Conservation (phyloP, 2,329 filamentous ascomycete genomes). For the Exophiala oligosperma region DNA sequence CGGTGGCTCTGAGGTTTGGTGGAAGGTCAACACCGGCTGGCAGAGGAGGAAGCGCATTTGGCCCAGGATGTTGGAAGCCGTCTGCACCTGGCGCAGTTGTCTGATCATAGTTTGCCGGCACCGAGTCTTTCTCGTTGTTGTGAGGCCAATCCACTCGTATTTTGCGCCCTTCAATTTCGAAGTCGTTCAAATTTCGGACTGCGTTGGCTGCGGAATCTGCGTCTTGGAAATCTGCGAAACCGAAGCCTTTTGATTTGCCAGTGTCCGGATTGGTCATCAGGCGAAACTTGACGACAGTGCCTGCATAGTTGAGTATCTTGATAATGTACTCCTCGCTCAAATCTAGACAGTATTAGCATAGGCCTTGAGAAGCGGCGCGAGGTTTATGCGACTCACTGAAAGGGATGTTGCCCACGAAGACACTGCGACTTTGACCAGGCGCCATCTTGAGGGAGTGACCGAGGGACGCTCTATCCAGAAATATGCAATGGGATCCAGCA, state of each 20-base stretch:
- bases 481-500: no score
- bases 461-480: not conserved
- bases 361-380: constrained; percentile 22
- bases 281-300: constrained; percentile 87
- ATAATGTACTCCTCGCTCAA: constrained; percentile 95
- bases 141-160: constrained; percentile 95
- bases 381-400: constrained; percentile 73
- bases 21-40: constrained; percentile 83
- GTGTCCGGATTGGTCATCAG: constrained; percentile 96
- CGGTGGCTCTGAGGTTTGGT: constrained; percentile 77
- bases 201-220: constrained; percentile 89
- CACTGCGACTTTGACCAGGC: constrained; percentile 44
- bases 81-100: constrained; percentile 34
- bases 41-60: constrained; percentile 65
- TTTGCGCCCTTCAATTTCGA: constrained; percentile 92
- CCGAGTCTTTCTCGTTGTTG: constrained; percentile 75
- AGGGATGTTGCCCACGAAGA: constrained; percentile 61
- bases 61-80: constrained; percentile 36
- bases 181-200: constrained; percentile 91
- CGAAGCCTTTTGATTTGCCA: constrained; percentile 91
- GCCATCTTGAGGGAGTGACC: constrained; percentile 37
- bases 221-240: constrained; percentile 94
- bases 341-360: constrained; percentile 54
- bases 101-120: constrained; percentile 50
- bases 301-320: constrained; percentile 87